Evolutionary conservation across 2,329 filamentous ascomycete genomes (phyloP), one percentile per base, ranked within the genome.

Genomic region (Penicillium concentricum): DNA sequence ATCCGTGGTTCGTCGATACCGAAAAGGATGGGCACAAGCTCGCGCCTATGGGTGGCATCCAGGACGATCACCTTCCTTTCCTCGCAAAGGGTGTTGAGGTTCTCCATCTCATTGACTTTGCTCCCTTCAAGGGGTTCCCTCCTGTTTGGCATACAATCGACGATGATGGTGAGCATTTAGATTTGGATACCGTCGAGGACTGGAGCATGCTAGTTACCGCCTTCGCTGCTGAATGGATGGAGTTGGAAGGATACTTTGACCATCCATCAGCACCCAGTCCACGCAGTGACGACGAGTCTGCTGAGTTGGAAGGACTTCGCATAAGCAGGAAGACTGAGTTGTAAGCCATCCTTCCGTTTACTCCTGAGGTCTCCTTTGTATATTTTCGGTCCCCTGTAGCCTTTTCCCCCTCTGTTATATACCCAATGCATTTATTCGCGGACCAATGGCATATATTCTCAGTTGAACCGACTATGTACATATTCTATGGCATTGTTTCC

Each of bases 41-140:
- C 67, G 74, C 61, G 60, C 41, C 74, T 41, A 69, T 74, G 37
- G 72, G 75, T n/a, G 74, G 79, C 15, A 84, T 96, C 10, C 81
- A 87, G 61, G 94, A 99, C 70, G 94, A 99, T 69, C 94, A 99
- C 72, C 74, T 97, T 5, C 94, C 94, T 0, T 99, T 99, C 67
- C 86, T 97, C 81, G 79, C 79, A 35, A 84, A 91, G 35, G 94
- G 94, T 1, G 93, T 97, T 0, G 88, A 95, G 28, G 82, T 97
- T 16, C 74, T 99, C 56, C 94, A 99, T 75, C 74, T 99, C 26
- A 97, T 99, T 56, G 91, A 93, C 0, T 82, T 80, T 4, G 88
- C 88, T 0, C 65, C 68, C 1, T 65, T 64, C 37, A 65, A 62
- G 12, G 65, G 65, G 4, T 97, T 97, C 70, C 92, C 92, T 0